phyloP scores from a whole-genome alignment of 306 rosid species.

The Lathyrus tuberosus region DNA sequence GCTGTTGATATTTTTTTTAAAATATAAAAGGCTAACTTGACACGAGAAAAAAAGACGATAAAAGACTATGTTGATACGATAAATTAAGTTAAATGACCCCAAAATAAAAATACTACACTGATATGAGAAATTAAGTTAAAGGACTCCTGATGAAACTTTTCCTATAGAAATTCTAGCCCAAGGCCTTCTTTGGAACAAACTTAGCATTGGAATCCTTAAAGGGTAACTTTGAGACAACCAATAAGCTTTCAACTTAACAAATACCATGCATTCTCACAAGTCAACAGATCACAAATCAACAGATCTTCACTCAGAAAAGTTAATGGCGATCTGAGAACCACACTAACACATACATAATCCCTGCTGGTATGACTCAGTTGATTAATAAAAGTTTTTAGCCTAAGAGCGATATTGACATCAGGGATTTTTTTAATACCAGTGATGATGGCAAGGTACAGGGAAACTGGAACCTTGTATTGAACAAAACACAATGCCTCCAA shows the following conservation, averaged over 20 bases:
- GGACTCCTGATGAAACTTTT: background rate
- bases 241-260: constrained; percentile 30
- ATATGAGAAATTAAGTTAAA: background rate
- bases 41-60: constrained; percentile 5
- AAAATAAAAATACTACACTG: no score
- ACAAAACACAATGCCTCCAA: constrained; percentile 1
- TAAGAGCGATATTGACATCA: constrained; percentile 28
- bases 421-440: constrained; percentile 12
- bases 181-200: background rate
- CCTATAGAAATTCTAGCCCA: background rate
- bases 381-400: constrained; percentile 21
- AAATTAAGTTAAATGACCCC: background rate
- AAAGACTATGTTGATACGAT: background rate
- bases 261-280: constrained; percentile 18
- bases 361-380: constrained; percentile 11
- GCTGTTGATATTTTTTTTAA: background rate
- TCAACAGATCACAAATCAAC: constrained; percentile 30
- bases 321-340: constrained; percentile 17
- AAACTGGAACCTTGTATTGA: background rate
- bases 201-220: constrained; percentile 1
- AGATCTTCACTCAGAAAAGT: constrained; percentile 20
- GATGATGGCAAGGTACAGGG: background rate
- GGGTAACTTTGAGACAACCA: constrained; percentile 10
- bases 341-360: constrained; percentile 28
- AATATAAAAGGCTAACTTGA: background rate